Conservation (phyloP, 106 monocot genomes). For the Dendrobium chrysotoxum region DNA sequence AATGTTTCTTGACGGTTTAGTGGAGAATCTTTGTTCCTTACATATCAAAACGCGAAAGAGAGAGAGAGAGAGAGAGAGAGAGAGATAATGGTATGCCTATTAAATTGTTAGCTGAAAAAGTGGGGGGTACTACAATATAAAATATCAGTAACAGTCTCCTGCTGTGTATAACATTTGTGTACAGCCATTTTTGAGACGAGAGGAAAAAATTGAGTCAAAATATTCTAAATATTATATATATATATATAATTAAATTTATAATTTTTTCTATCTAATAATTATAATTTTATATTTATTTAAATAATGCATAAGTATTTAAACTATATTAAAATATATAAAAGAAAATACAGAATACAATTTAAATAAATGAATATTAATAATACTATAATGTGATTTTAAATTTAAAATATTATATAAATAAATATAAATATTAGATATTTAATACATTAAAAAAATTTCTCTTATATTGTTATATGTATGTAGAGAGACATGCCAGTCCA, state of each 20-base stretch:
- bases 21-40: slow-evolving; percentile 5
- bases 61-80: background rate
- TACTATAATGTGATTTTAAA: too few species aligned
- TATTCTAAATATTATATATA: background rate
- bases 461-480: background rate
- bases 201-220: background rate
- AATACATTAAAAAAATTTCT: too few species aligned
- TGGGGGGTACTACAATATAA: background rate
- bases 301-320: background rate
- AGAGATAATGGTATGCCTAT: background rate
- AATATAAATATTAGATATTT: too few species aligned
- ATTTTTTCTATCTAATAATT: too few species aligned
- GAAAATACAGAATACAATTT: too few species aligned
- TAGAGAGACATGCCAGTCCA: background rate
- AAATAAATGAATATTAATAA: too few species aligned
- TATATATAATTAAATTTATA: background rate
- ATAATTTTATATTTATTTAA: background rate
- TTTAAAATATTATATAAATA: too few species aligned
- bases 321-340: background rate
- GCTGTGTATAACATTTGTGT: background rate
- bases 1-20: background rate
- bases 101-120: background rate
- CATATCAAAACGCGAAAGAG: slow-evolving; percentile 2
- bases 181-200: background rate
- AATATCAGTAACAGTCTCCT: background rate